These are phyloP conservation scores for Irpex lacteus DNA, from an alignment of 1,284 basidiomycete genomes.

Conservation along the genomic window DNA sequence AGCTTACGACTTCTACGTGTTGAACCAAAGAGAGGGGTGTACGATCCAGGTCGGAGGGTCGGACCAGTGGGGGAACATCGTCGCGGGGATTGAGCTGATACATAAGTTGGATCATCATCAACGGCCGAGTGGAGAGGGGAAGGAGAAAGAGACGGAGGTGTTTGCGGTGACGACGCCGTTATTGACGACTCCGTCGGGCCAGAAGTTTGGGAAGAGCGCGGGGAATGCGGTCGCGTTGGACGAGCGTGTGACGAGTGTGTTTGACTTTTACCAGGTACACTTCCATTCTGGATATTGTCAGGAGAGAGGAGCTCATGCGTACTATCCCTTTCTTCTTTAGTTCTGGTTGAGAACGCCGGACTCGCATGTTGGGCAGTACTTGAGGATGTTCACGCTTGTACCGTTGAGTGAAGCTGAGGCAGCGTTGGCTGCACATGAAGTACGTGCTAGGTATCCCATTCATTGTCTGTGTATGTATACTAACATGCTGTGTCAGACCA, in stretches of 20 bases:
- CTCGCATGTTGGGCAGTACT: slow-evolving; percentile 77
- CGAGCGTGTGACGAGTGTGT: slow-evolving; percentile 69
- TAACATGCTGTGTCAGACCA: slow-evolving; percentile 30
- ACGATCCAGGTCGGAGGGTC: slow-evolving; percentile 93
- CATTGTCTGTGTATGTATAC: not conserved
- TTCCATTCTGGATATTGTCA: too few relatives aligned
- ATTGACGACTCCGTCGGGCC: slow-evolving; percentile 85
- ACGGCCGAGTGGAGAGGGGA: not conserved
- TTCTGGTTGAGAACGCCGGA: slow-evolving; percentile 88
- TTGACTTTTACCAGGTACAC: slow-evolving; percentile 88
- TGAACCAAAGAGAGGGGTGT: slow-evolving; percentile 71
- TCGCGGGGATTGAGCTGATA: slow-evolving; percentile 90
- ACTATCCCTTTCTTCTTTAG: slow-evolving; percentile 38
- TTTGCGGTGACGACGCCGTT: slow-evolving; percentile 93
- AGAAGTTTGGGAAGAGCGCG: slow-evolving; percentile 97
- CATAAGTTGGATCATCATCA: slow-evolving; percentile 39
- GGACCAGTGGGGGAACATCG: slow-evolving; percentile 99
- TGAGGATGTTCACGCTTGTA: slow-evolving; percentile 85
- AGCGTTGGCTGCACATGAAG: slow-evolving; percentile 59
- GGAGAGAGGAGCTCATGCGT: not conserved
- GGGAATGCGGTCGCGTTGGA: slow-evolving; percentile 97
- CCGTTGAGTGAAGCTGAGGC: slow-evolving; percentile 55
- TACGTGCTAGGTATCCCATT: slow-evolving; percentile 23
- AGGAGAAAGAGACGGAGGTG: slow-evolving; percentile 40
- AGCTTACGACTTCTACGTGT: slow-evolving; percentile 89